Percentiles rank a stretch among this genome's conserved stretches.
Conservation (phyloP, 1,284 basidiomycete genomes). For the Peniophora sp. region DNA sequence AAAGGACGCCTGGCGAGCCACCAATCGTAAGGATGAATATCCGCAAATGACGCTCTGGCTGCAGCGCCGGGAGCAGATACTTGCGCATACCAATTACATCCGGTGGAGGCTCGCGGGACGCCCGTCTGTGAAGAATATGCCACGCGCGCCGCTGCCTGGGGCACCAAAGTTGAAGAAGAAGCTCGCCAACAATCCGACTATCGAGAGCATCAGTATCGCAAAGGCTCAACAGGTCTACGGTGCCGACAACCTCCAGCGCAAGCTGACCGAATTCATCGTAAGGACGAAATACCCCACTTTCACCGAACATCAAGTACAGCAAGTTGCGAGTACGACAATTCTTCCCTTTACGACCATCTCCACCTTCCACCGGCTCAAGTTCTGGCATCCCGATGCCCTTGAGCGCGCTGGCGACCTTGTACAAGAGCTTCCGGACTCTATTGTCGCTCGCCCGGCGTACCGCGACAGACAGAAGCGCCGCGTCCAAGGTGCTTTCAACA, state of each 20-base stretch:
- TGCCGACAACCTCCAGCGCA: not conserved
- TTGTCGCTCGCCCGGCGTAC: slow-evolving; percentile 15
- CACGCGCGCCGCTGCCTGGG: not conserved
- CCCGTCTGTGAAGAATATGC: slow-evolving; percentile 9
- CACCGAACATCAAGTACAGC: not conserved
- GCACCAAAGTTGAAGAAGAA: not conserved
- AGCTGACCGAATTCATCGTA: not conserved
- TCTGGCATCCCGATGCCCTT: not conserved
- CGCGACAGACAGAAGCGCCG: slow-evolving; percentile 6
- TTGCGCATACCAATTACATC: not conserved
- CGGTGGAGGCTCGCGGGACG: not conserved
- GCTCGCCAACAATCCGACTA: not conserved
- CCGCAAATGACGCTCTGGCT: slow-evolving; percentile 28
- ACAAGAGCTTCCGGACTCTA: slow-evolving; percentile 11
- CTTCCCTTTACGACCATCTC: slow-evolving; percentile 12
- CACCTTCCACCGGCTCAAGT: slow-evolving; percentile 19
- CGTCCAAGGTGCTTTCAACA: not conserved
- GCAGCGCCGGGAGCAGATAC: slow-evolving; percentile 18
- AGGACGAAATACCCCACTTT: not conserved
- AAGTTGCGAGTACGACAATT: not conserved
- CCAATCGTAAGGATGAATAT: slow-evolving; percentile 21
- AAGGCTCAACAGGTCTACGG: not conserved
- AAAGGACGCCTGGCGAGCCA: slow-evolving; percentile 22
- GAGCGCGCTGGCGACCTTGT: not conserved
- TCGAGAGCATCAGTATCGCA: not conserved